Evolutionary conservation across 2,329 filamentous ascomycete genomes (phyloP), one percentile per base, ranked within the genome.

Genomic region (Annulohypoxylon truncatum): DNA sequence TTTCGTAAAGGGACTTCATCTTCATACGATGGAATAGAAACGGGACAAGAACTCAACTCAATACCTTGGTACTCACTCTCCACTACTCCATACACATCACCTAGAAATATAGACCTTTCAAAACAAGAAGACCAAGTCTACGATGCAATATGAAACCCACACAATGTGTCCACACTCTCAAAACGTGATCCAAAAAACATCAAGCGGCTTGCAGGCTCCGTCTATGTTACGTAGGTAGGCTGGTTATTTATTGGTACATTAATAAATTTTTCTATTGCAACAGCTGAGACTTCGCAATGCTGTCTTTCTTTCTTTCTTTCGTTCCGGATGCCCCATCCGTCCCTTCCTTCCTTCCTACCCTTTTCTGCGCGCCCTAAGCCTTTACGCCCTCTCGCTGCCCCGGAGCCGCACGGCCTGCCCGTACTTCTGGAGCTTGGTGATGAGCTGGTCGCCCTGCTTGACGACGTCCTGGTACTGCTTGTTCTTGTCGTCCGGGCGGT

Each of bases 401-500:
- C 96, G 89, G 81, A 99, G 85, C 77, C 96, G 89, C 70, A 99
- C 96, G 2, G 96, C 92, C 82, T 99, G 96, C 46, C 96, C 96
- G 80, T 99, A 99, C 86, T 99, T 99, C 83, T 99, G 96, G 73
- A 99, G 85, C 86, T 99, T 99, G 63, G 96, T 99, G 79, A 99
- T 98, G 69, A 99, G 86, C 81, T 97, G 92, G 80, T 99, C 96
- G 29, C 96, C 96, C 79, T 98, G 96, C 83, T 96, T 96, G 67
- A 99, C 94, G 35, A 98, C 94, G 75, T 99, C 96, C 74, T 94
- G 92, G 82, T 99, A 99, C 83, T 99, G 96, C 87, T 97, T 97
- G 86, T 98, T 98, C 90, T 99, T 99, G 83, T 97, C 94, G 78
- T 98, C 96, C 7, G 95, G 94, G 58, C 96, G 88, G 83, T 97